Base-by-base conservation (phyloP, 805 yeast genomes). In the Priceomyces melissophilus region DNA sequence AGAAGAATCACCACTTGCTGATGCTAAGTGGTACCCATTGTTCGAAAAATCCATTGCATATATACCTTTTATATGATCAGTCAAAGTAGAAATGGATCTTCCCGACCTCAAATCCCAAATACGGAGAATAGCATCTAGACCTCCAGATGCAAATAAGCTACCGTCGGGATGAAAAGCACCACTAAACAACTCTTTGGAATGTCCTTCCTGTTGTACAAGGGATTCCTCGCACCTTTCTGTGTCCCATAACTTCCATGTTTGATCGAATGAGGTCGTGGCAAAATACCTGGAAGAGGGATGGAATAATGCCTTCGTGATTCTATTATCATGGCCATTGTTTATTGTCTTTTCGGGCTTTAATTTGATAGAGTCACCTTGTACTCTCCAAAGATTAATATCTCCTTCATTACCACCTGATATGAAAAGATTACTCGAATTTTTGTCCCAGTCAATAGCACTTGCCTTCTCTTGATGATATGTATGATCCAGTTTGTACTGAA, bases 181-280 rank as follows among this genome's bases (percentile, higher is more conserved):
- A 0, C 80, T 54, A 44, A 76, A 79, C 0, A 89, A 81, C 42
- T 81, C 93, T 50, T 79, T 82, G 1, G 85, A 66, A 55, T 91
- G 97, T 0, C 97, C 96, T 55, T 87, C 96, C 58, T 91, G 98
- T 43, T 77, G 68, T 31, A 77, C 64, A 5, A 91, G 53, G 39
- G 79, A 79, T 25, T 55, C 32, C 13, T 44, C 51, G 11, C 61
- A 58, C 3, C 69, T 74, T 10, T 65, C 62, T 0, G 80, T 48
- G 58, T 91, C 96, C 96, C 96, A 90, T 2, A 87, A 58, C 45
- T 87, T 75, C 96, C 96, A 91, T 0, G 96, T 87, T 48, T 71
- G 72, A 60, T 91, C 97, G 53, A 75, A 82, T 0, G 96, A 89
- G 0, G 95, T 84, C 9, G 87, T 74, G 0, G 81, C 85, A 1